Evolutionary conservation across 2,329 filamentous ascomycete genomes (phyloP).

Genomic region (Xenoacremonium recifei): DNA sequence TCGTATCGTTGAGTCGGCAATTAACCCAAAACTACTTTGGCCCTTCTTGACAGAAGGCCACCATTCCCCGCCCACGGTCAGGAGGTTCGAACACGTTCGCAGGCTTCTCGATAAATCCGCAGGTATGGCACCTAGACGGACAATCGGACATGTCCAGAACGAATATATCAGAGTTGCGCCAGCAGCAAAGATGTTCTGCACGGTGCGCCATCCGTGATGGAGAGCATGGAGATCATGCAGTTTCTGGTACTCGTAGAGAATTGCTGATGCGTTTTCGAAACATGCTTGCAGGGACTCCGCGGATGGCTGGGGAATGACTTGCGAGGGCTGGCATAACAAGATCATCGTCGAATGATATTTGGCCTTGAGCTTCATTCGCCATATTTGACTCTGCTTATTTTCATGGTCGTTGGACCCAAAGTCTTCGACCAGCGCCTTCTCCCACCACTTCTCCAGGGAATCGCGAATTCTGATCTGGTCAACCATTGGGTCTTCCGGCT

Average conservation of each 20-base stretch:
- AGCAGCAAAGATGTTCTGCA: background rate
- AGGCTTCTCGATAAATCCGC: background rate
- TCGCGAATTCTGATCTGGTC: background rate
- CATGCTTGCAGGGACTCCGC: background rate
- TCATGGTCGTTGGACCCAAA: background rate
- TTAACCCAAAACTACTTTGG: too few species aligned
- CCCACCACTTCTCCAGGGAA: background rate
- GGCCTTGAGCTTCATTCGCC: background rate
- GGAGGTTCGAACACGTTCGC: background rate
- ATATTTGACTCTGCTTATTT: too few species aligned
- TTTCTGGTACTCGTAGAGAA: background rate
- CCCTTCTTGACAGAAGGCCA: too few species aligned
- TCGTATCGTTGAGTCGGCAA: too few species aligned
- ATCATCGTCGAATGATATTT: background rate
- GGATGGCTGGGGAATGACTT: background rate
- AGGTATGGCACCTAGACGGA: background rate
- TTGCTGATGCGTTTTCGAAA: background rate
- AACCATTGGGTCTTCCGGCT: background rate
- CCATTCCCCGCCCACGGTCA: background rate
- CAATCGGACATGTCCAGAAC: background rate
- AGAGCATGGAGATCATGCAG: background rate
- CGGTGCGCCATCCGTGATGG: background rate
- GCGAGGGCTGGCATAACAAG: background rate
- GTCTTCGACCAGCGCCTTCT: background rate
- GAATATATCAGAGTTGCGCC: background rate